phyloP scores from a whole-genome alignment of 2,329 filamentous ascomycete genomes.

The Fusarium mundagurra region DNA sequence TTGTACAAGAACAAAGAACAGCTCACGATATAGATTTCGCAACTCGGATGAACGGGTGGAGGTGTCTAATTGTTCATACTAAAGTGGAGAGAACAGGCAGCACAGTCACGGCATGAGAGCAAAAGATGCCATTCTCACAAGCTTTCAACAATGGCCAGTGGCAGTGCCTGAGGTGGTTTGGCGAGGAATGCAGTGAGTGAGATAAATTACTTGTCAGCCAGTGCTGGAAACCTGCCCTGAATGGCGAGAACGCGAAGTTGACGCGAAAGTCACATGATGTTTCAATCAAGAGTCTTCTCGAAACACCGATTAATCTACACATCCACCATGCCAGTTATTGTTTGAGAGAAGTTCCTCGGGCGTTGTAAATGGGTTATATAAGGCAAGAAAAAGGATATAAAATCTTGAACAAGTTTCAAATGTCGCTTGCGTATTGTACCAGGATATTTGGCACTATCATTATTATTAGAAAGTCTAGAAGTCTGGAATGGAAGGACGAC shows the following conservation, averaged over 20 bases:
- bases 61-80: not conserved
- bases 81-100: conserved; percentile 15
- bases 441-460: not conserved
- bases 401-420: not conserved
- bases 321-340: not conserved
- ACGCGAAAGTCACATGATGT: conserved; percentile 48
- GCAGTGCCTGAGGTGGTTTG: conserved; percentile 7
- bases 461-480: not conserved
- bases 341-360: not conserved
- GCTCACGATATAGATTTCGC: not conserved
- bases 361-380: not conserved
- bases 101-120: not conserved
- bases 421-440: not conserved
- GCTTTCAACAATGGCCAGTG: not conserved
- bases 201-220: conserved; percentile 41
- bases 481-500: not conserved
- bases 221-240: not conserved
- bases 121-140: conserved; percentile 9
- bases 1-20: not conserved
- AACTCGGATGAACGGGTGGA: not conserved
- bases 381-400: not conserved
- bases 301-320: not conserved
- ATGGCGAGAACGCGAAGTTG: conserved; percentile 35
- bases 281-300: not conserved
- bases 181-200: conserved; percentile 25